Conservation (phyloP, 768 basidiomycete species). For the Steccherinum ochraceum region DNA sequence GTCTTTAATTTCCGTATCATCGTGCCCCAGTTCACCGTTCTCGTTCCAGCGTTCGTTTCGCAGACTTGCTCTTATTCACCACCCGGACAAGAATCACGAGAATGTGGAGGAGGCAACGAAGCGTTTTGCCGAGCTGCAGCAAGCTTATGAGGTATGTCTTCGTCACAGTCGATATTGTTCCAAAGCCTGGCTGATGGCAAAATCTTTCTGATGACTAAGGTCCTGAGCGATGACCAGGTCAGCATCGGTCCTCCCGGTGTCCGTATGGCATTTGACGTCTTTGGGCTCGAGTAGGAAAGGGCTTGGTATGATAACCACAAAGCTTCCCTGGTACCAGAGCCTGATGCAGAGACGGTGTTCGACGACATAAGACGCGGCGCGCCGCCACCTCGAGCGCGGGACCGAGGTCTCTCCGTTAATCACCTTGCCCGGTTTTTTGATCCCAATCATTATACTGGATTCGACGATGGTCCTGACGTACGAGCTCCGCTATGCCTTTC, state of each 20-base stretch:
- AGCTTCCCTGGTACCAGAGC: constrained; percentile 69
- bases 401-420: constrained; percentile 71
- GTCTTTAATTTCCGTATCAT: no score
- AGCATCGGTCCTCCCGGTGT: no score
- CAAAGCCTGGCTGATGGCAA: neutral
- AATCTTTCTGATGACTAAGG: constrained; percentile 39
- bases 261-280: neutral
- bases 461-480: constrained; percentile 60
- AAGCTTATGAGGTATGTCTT: constrained; percentile 86
- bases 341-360: constrained; percentile 80
- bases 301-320: constrained; percentile 98
- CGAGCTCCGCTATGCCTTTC: constrained; percentile 14
- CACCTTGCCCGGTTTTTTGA: constrained; percentile 87
- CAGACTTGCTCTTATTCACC: constrained; percentile 75
- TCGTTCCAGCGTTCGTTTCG: constrained; percentile 47
- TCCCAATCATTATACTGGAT: constrained; percentile 54
- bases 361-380: constrained; percentile 76
- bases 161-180: no score
- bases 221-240: constrained; percentile 93
- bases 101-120: constrained; percentile 83
- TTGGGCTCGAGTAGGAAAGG: constrained; percentile 69
- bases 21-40: neutral
- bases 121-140: constrained; percentile 83
- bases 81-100: constrained; percentile 83
- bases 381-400: constrained; percentile 45